Base-by-base conservation (phyloP, 2,329 filamentous ascomycete species). In the Hypoxylon sp. region DNA sequence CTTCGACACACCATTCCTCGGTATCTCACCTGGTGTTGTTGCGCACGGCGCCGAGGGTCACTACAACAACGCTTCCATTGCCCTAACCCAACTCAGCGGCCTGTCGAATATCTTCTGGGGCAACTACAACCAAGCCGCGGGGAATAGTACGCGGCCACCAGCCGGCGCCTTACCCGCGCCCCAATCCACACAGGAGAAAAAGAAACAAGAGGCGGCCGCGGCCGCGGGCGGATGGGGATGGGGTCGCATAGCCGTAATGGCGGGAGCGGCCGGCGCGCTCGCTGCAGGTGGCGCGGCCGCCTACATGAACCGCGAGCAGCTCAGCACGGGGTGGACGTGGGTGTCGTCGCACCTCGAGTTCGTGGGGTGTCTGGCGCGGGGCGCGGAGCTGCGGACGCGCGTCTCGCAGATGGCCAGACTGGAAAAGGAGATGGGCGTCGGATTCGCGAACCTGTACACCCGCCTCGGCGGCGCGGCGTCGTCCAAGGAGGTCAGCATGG, bases 1-100 rank as follows among this genome's bases (percentile, higher is more conserved):
- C 40, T 96, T 97, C 69, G 93, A 97, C 73, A 99, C 94, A 1
- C 94, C 94, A 1, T 99, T 89, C 69, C 80, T 94, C 1, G 89
- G 89, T 49, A 91, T 92, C 59, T 83, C 87, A 15, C 89, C 90
- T 0, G 88, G 89, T 17, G 88, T 94, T 1, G 86, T 94, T n/a
- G 89, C 90, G 3, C 88, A 93, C 69, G 86, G 87, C 52, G 92
- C 93, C 4, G 91, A 97, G 75, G 87, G 83, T 30, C 91, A 96
- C 64, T 93, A 93, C 73, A 88, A 87, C 54, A 86, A 85, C 30
- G 88, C 87, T 5, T 80, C 83, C 4, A 79, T 85, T 1, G 88
- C 90, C 3, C 82, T 94, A 42, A 75, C 83, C 5, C 80, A 86
- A 69, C 72, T 90, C 60, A 73, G 83, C 80, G 64, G 85, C 72